A percentile compares a stretch with the other conserved stretches of the same genome.
phyloP scores from a whole-genome alignment of 1,284 basidiomycete species.

The Trichosporon sp. region DNA sequence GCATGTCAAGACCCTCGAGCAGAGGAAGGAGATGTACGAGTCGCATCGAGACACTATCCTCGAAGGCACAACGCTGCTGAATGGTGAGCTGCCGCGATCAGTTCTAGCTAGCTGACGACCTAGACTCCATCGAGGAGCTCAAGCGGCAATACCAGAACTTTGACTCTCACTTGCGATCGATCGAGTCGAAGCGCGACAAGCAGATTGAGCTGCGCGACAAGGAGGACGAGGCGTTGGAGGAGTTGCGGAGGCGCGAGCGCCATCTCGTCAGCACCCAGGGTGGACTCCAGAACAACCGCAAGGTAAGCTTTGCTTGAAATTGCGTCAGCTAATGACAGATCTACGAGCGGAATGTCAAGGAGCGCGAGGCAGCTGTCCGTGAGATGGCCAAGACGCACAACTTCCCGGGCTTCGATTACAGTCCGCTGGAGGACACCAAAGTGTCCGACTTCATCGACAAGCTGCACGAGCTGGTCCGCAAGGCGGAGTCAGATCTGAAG shows the following conservation, averaged over 20 bases:
- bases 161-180: slow-evolving; percentile 51
- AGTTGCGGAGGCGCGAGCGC: slow-evolving; percentile 31
- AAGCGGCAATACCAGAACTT: slow-evolving; percentile 64
- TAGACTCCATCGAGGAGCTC: slow-evolving; percentile 75
- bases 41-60: slow-evolving; percentile 61
- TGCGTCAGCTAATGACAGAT: slow-evolving; percentile 51
- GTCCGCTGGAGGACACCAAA: slow-evolving; percentile 38
- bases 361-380: slow-evolving; percentile 68
- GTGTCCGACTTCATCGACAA: slow-evolving; percentile 37
- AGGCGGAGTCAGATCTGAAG: slow-evolving; percentile 37
- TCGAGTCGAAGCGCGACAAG: slow-evolving; percentile 32
- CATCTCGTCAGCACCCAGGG: slow-evolving; percentile 35
- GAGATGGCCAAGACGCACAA: slow-evolving; percentile 63
- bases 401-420: slow-evolving; percentile 64
- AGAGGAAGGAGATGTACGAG: slow-evolving; percentile 60
- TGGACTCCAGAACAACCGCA: slow-evolving; percentile 36
- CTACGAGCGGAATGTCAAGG: slow-evolving; percentile 65
- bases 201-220: slow-evolving; percentile 34
- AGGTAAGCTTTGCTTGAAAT: slow-evolving; percentile 23
- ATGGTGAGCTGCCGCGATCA: slow-evolving; percentile 52
- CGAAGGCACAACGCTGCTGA: slow-evolving; percentile 57
- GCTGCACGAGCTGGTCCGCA: slow-evolving; percentile 34
- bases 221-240: slow-evolving; percentile 36
- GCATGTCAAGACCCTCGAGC: slow-evolving; percentile 63
- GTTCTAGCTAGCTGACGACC: slow-evolving; percentile 5